These are phyloP conservation scores for Mucor piriformis DNA, from an alignment of 371 early-diverging fungal species.

Conservation along the genomic window DNA sequence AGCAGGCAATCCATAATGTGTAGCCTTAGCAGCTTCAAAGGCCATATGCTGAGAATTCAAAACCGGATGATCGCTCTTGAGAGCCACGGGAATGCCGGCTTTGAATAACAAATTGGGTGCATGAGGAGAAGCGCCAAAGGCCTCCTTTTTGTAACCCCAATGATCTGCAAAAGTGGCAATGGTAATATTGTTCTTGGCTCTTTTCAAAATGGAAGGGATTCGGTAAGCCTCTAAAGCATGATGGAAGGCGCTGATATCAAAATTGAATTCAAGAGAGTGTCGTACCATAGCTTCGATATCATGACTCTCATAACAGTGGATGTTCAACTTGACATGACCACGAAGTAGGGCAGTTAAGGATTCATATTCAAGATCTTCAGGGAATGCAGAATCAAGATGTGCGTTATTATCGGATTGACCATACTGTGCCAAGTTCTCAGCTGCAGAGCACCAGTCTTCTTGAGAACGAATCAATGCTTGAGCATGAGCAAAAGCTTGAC, in stretches of 20 bases:
- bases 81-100: constrained; percentile 70
- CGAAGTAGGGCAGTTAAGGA: constrained; percentile 70
- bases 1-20: constrained; percentile 69
- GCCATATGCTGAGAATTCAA: constrained; percentile 67
- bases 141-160: constrained; percentile 79
- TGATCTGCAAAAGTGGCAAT: constrained; percentile 71
- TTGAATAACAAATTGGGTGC: constrained; percentile 64
- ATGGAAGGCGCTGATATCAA: constrained; percentile 78
- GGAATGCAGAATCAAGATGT: constrained; percentile 56
- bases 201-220: constrained; percentile 67
- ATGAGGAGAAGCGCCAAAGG: constrained; percentile 64
- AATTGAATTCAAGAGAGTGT: constrained; percentile 73
- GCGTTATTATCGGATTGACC: not conserved
- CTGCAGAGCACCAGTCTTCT: constrained; percentile 80
- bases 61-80: constrained; percentile 85
- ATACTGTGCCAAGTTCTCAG: constrained; percentile 16
- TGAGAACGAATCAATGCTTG: constrained; percentile 53
- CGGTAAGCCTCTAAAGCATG: constrained; percentile 83
- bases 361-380: constrained; percentile 65
- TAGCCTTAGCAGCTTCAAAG: constrained; percentile 75
- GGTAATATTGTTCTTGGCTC: constrained; percentile 59
- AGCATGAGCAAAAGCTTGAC: constrained; percentile 67
- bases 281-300: constrained; percentile 79
- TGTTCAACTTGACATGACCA: constrained; percentile 71
- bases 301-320: constrained; percentile 75